Evolutionary conservation across 2,329 filamentous ascomycete species (phyloP).

Genomic region (Periconia digitata): DNA sequence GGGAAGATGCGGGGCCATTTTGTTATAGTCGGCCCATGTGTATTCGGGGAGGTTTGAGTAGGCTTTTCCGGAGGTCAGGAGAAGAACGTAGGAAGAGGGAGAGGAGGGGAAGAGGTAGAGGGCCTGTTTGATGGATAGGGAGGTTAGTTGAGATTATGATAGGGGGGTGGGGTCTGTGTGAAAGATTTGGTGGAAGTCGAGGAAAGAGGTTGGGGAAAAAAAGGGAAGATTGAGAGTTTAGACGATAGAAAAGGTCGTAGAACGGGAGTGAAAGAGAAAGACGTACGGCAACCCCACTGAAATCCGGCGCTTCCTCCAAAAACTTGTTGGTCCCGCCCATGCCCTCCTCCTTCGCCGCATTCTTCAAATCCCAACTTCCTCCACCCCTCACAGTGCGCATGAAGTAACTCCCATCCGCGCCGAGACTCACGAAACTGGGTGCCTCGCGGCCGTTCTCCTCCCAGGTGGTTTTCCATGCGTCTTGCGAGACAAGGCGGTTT

Average conservation of each 20-base stretch:
- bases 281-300: slow-evolving; percentile 28
- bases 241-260: neutral
- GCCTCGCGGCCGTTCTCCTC: slow-evolving; percentile 27
- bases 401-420: slow-evolving; percentile 33
- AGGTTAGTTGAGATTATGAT: neutral
- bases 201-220: neutral
- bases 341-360: slow-evolving; percentile 24
- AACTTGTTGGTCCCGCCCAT: slow-evolving; percentile 31
- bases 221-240: neutral
- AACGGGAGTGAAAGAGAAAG: neutral
- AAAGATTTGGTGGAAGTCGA: neutral
- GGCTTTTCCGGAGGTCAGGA: slow-evolving; percentile 29
- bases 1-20: slow-evolving; percentile 28
- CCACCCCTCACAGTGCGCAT: slow-evolving; percentile 36
- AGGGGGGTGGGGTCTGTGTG: no score
- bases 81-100: slow-evolving; percentile 28
- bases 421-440: slow-evolving; percentile 32
- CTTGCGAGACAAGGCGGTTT: slow-evolving; percentile 23
- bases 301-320: slow-evolving; percentile 23
- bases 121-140: slow-evolving; percentile 16
- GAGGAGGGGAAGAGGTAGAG: slow-evolving; percentile 31
- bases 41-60: slow-evolving; percentile 36
- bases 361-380: slow-evolving; percentile 34
- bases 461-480: slow-evolving; percentile 28
- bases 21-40: slow-evolving; percentile 37